Evolutionary conservation across 2,329 filamentous ascomycete species (phyloP).

Genomic region (Colletotrichum sp.): DNA sequence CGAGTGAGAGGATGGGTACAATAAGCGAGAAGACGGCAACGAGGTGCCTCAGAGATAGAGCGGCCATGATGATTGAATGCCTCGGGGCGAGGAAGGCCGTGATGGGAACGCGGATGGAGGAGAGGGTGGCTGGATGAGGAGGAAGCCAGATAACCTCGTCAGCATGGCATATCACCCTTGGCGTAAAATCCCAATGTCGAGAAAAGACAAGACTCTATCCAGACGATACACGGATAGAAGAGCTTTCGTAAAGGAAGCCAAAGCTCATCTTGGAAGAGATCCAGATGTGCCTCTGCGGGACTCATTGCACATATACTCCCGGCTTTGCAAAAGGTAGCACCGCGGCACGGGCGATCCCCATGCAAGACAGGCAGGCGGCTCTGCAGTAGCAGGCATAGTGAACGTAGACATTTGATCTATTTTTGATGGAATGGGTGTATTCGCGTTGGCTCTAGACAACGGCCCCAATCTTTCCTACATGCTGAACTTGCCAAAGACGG

Average conservation of each 20-base stretch:
- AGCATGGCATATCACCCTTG: background rate
- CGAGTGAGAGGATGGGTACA: too few species aligned
- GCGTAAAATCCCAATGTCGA: too few species aligned
- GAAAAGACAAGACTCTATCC: too few species aligned
- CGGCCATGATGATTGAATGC: background rate
- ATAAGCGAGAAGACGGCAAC: conserved; percentile 20
- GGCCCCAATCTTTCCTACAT: too few species aligned
- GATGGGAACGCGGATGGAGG: background rate
- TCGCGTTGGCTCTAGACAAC: background rate
- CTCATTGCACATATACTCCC: background rate
- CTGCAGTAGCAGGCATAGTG: background rate
- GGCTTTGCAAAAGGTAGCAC: background rate
- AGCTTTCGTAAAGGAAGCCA: too few species aligned
- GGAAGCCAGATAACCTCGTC: background rate
- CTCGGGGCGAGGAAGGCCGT: background rate
- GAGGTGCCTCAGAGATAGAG: background rate
- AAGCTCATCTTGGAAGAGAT: too few species aligned
- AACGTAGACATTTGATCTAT: background rate
- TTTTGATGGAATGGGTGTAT: background rate
- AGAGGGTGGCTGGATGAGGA: background rate
- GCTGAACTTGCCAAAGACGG: background rate
- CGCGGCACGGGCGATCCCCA: background rate
- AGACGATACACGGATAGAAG: too few species aligned
- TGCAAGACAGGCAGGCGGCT: conserved; percentile 17
- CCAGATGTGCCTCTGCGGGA: background rate